Conservation (phyloP, 2,329 filamentous ascomycete species). For the Cucurbitaria berberidis region DNA sequence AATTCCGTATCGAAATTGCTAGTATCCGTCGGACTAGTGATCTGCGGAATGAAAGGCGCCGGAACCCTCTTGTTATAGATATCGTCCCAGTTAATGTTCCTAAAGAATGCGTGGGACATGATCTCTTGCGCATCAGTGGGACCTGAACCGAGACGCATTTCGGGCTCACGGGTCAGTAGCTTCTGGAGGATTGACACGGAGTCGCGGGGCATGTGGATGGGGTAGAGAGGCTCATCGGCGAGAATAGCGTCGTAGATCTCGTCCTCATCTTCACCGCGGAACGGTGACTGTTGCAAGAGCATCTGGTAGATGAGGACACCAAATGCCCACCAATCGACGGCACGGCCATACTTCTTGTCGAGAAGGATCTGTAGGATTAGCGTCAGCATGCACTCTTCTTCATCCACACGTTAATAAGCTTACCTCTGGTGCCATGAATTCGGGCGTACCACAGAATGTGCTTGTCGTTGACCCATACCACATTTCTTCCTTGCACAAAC, state of each 20-base stretch:
- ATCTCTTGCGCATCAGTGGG: slow-evolving; percentile 98
- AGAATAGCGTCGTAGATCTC: slow-evolving; percentile 99
- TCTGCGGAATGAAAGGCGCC: slow-evolving; percentile 86
- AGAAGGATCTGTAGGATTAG: slow-evolving; percentile 73
- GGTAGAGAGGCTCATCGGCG: slow-evolving; percentile 95
- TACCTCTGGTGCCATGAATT: slow-evolving; percentile 99
- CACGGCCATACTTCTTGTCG: slow-evolving; percentile 97
- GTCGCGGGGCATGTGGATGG: slow-evolving; percentile 98
- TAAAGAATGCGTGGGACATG: slow-evolving; percentile 98
- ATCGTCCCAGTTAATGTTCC: slow-evolving; percentile 98
- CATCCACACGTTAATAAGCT: slow-evolving; percentile 8
- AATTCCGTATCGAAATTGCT: slow-evolving; percentile 99
- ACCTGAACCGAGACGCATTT: slow-evolving; percentile 88
- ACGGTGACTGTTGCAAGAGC: slow-evolving; percentile 97
- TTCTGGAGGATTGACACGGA: slow-evolving; percentile 98
- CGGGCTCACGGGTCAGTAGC: slow-evolving; percentile 91
- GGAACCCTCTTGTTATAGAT: slow-evolving; percentile 93
- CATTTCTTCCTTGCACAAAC: slow-evolving; percentile 99
- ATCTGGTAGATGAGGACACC: slow-evolving; percentile 99
- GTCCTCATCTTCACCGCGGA: slow-evolving; percentile 98
- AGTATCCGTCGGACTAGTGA: slow-evolving; percentile 94
- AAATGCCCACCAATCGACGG: slow-evolving; percentile 99
- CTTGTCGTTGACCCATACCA: slow-evolving; percentile 97
- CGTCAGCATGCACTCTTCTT: too few relatives aligned
- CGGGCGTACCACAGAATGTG: slow-evolving; percentile 98